Percentiles rank a stretch among this genome's conserved stretches.
Evolutionary conservation across 305 asterid genomes (phyloP).

Genomic region (Plantago rigida): DNA sequence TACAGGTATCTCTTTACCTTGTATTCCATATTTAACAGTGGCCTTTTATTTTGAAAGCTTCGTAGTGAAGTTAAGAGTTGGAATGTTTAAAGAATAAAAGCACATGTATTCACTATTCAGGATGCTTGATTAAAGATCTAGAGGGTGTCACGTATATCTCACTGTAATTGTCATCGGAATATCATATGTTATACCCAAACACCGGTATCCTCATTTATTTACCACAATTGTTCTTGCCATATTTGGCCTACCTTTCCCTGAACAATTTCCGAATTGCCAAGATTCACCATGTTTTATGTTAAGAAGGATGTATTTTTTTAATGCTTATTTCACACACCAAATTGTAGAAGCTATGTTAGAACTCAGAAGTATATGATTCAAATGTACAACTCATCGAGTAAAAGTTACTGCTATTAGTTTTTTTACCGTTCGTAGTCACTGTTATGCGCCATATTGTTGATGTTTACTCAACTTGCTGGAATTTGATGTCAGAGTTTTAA

Average conservation of each 20-base stretch:
- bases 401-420: too few relatives aligned
- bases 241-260: constrained; percentile 2
- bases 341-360: not conserved
- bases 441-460: not conserved
- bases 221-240: constrained; percentile 14
- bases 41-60: constrained; percentile 11
- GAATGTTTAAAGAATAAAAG: not conserved
- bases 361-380: too few relatives aligned
- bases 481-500: constrained; percentile 5
- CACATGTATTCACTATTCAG: constrained; percentile 13
- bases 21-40: constrained; percentile 17
- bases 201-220: not conserved
- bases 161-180: not conserved
- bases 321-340: not conserved
- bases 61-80: constrained; percentile 7
- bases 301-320: not conserved
- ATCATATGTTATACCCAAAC: not conserved
- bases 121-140: constrained; percentile 13
- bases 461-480: constrained; percentile 5
- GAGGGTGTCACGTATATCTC: not conserved
- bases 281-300: not conserved
- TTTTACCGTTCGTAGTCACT: not conserved
- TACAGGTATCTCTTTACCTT: constrained; percentile 52
- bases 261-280: not conserved
- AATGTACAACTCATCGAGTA: too few relatives aligned